Evolutionary conservation across 345 rosid genomes (phyloP).

Genomic region (Luvunga scandens): DNA sequence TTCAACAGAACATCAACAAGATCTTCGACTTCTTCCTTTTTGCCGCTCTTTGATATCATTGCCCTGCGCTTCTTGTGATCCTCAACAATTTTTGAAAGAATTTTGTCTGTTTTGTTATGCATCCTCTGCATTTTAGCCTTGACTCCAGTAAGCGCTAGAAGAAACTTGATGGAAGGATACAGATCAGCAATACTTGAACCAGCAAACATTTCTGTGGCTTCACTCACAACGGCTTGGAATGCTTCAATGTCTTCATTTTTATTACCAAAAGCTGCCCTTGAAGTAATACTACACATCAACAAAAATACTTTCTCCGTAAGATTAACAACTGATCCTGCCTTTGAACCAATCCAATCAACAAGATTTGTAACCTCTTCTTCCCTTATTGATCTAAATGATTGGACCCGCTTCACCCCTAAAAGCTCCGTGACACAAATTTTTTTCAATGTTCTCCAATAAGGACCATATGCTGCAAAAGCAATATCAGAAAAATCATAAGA

Average conservation of each 20-base stretch:
- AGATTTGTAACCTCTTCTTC: conserved; percentile 18
- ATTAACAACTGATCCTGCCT: not conserved
- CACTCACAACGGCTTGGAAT: not conserved
- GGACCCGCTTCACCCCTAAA: not conserved
- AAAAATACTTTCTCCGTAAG: not conserved
- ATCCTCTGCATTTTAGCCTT: conserved; percentile 7
- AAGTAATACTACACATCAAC: not conserved
- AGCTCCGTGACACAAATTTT: conserved; percentile 1
- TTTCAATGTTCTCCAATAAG: conserved; percentile 5
- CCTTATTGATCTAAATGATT: conserved; percentile 11
- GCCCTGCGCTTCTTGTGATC: not conserved
- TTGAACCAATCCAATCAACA: not conserved
- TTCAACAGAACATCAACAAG: conserved; percentile 25
- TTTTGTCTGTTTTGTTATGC: conserved; percentile 6
- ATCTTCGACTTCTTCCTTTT: conserved; percentile 3
- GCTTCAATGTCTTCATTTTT: not conserved
- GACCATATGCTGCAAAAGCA: conserved; percentile 16
- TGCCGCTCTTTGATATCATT: not conserved
- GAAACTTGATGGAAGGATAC: conserved; percentile 27
- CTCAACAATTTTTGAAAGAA: conserved; percentile 19
- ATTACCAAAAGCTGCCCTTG: conserved; percentile 8
- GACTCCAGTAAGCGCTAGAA: conserved; percentile 15
- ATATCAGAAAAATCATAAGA: conserved; percentile 3
- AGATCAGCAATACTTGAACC: conserved; percentile 19
- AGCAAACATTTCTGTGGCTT: not conserved